phyloP scores from a whole-genome alignment of 2,329 filamentous ascomycete genomes.

The Sphaerulina vaccinii region DNA sequence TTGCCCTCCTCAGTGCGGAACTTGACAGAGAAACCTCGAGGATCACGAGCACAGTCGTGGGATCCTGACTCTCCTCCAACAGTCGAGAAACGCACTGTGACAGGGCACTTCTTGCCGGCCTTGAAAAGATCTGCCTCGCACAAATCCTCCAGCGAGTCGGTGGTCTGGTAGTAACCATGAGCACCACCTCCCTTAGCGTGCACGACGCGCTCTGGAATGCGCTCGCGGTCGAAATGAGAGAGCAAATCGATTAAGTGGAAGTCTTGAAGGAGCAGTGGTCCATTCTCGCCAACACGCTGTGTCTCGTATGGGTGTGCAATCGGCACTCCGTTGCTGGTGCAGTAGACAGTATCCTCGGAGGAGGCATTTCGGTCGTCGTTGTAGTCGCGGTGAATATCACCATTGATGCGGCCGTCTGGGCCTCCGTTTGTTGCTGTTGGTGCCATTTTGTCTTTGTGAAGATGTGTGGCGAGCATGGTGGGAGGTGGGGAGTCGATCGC shows the following conservation, averaged over 20 bases:
- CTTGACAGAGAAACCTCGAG: constrained; percentile 70
- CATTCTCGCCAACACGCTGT: constrained; percentile 57
- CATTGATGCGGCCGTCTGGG: constrained; percentile 16
- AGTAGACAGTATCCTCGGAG: constrained; percentile 51
- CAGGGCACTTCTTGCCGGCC: constrained; percentile 67
- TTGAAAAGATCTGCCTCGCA: constrained; percentile 50
- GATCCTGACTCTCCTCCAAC: constrained; percentile 73
- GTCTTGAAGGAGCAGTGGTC: constrained; percentile 57
- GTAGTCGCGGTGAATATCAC: constrained; percentile 41
- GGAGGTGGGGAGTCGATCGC: not conserved
- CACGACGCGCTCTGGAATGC: constrained; percentile 53
- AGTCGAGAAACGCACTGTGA: constrained; percentile 70
- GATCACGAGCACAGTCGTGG: constrained; percentile 69
- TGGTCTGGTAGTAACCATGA: constrained; percentile 50
- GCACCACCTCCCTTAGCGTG: constrained; percentile 52
- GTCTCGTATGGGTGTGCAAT: constrained; percentile 59
- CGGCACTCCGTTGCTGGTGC: constrained; percentile 57
- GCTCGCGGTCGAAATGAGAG: constrained; percentile 52
- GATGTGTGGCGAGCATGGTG: constrained; percentile 14
- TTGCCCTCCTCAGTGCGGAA: constrained; percentile 74
- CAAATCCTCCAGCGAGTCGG: constrained; percentile 48
- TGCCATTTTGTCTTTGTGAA: constrained; percentile 22
- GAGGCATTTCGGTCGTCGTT: constrained; percentile 46
- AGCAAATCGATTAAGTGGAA: constrained; percentile 52
- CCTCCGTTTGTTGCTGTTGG: constrained; percentile 22